These are phyloP conservation scores for Rhodosporidiobolus sp. DNA, from an alignment of 768 basidiomycete species.

Conservation along the genomic window DNA sequence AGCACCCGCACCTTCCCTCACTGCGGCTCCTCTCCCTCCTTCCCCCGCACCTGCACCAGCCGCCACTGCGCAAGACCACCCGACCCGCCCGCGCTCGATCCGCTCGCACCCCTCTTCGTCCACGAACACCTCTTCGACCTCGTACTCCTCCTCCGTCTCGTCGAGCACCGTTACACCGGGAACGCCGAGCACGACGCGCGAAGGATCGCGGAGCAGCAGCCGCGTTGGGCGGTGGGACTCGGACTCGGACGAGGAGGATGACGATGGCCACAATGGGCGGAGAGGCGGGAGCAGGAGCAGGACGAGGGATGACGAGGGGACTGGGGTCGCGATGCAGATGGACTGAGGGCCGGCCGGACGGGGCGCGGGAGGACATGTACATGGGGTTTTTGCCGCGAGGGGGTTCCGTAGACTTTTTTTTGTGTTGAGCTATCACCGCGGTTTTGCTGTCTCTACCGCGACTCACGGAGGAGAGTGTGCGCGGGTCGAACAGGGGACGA, in stretches of 20 bases:
- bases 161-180: conserved; percentile 23
- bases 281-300: not conserved
- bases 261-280: not conserved
- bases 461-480: no score
- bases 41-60: not conserved
- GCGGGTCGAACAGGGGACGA: no score
- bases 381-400: no score
- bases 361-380: no score
- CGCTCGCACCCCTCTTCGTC: not conserved
- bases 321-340: conserved; percentile 4
- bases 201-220: not conserved
- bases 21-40: not conserved
- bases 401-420: not conserved
- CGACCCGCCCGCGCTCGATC: not conserved
- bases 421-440: no score
- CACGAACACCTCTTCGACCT: not conserved
- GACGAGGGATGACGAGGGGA: not conserved
- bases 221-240: not conserved
- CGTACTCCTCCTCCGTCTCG: not conserved
- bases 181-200: conserved; percentile 24
- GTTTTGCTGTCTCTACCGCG: no score
- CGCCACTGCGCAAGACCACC: not conserved
- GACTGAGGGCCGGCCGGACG: no score
- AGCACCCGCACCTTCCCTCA: not conserved
- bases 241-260: not conserved